These are phyloP conservation scores for Melastoma malabathricum DNA, from an alignment of 345 rosid genomes.

Conservation along the genomic window DNA sequence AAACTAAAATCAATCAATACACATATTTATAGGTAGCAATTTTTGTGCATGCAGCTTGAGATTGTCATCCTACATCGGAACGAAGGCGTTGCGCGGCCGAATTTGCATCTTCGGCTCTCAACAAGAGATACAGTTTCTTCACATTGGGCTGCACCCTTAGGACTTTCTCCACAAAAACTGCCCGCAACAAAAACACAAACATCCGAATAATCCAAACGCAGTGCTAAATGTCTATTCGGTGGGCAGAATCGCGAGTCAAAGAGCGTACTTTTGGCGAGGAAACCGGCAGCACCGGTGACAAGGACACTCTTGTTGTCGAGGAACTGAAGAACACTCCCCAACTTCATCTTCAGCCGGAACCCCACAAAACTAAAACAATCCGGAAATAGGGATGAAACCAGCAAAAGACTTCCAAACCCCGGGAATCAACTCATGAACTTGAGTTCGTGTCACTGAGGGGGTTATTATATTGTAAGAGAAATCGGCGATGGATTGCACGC, in stretches of 20 bases:
- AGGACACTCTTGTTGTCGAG: constrained; percentile 24
- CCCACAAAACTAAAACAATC: too few relatives aligned
- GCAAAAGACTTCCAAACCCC: too few relatives aligned
- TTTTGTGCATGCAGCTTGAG: background rate
- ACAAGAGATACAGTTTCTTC: constrained; percentile 22
- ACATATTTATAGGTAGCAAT: background rate
- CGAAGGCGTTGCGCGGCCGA: constrained; percentile 17
- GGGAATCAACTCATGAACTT: too few relatives aligned
- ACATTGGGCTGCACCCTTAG: constrained; percentile 25
- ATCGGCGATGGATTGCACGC: too few relatives aligned
- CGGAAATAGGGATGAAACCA: too few relatives aligned
- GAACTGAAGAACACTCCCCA: constrained; percentile 14
- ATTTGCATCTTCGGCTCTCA: constrained; percentile 24
- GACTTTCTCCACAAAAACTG: constrained; percentile 23
- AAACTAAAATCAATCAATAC: background rate
- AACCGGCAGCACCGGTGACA: constrained; percentile 35
- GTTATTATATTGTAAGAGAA: too few relatives aligned
- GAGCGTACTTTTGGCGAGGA: constrained; percentile 23
- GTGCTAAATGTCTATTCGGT: background rate
- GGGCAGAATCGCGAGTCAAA: background rate
- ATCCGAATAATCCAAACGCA: too few relatives aligned
- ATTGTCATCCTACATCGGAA: constrained; percentile 13
- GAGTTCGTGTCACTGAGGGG: too few relatives aligned
- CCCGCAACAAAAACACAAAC: background rate
- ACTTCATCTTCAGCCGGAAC: constrained; percentile 12